phyloP scores from a whole-genome alignment of 1,284 basidiomycete genomes.

The Irpex lacteus region DNA sequence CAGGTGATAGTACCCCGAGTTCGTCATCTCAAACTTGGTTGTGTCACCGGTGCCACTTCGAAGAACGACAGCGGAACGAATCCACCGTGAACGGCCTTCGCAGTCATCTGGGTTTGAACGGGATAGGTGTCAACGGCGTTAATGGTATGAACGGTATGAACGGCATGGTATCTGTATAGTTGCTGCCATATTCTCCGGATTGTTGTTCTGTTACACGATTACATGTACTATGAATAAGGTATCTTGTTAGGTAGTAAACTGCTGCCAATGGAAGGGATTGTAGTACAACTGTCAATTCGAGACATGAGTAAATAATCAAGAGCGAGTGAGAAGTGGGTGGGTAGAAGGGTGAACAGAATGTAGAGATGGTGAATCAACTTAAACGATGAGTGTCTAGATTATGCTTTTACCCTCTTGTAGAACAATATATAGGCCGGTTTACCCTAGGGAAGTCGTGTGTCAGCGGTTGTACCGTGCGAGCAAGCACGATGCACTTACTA shows the following conservation, averaged over 20 bases:
- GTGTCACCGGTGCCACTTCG: conserved; percentile 59
- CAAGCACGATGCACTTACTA: conserved; percentile 52
- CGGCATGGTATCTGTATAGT: conserved; percentile 6
- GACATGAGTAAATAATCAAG: conserved; percentile 30
- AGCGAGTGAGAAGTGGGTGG: not conserved
- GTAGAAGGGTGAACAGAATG: not conserved
- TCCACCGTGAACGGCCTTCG: not conserved
- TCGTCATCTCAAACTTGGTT: conserved; percentile 33
- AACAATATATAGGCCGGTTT: conserved; percentile 87
- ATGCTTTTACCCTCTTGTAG: conserved; percentile 71
- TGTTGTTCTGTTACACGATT: conserved; percentile 23
- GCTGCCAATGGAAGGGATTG: conserved; percentile 17
- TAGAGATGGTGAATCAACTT: conserved; percentile 24
- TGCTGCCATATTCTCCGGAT: not conserved
- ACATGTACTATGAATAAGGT: conserved; percentile 36
- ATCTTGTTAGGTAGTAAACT: conserved; percentile 11
- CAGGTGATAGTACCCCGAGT: conserved; percentile 13
- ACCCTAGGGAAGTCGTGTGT: conserved; percentile 46
- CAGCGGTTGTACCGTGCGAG: not conserved
- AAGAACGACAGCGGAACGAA: conserved; percentile 8
- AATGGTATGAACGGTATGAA: conserved; percentile 10
- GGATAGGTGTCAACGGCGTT: not conserved
- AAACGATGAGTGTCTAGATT: conserved; percentile 27
- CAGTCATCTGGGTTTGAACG: not conserved
- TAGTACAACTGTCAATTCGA: conserved; percentile 20